Evolutionary conservation across 257 asterid species (phyloP).

Genomic region (Ilex asprella): DNA sequence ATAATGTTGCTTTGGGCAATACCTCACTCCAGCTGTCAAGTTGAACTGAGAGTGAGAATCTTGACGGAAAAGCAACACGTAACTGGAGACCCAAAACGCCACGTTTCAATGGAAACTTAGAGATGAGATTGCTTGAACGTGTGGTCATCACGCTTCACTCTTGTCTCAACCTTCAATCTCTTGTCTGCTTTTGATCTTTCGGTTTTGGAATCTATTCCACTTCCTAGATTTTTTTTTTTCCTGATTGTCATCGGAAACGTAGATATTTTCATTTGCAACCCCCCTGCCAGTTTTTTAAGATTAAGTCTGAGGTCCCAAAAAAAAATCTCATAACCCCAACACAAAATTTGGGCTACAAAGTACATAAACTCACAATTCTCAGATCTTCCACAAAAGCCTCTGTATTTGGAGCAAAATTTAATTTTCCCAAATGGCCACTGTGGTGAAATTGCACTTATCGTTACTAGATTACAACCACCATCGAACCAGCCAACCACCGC

Average conservation of each 20-base stretch:
- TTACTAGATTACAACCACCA: constrained; percentile 43
- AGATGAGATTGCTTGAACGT: constrained; percentile 69
- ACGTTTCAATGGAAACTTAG: constrained; percentile 39
- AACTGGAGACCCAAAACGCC: constrained; percentile 20
- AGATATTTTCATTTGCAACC: no score
- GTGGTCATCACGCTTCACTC: constrained; percentile 68
- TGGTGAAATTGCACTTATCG: constrained; percentile 56
- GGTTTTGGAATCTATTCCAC: no score
- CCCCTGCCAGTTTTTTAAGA: no score
- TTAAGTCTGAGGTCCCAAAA: background rate
- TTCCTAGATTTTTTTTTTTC: no score
- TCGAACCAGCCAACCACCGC: constrained; percentile 35
- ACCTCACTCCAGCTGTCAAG: no score
- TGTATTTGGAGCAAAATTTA: background rate
- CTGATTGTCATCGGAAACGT: no score
- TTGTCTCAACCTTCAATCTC: background rate
- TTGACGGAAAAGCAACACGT: constrained; percentile 5
- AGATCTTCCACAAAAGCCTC: background rate
- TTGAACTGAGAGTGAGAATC: background rate
- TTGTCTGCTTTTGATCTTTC: no score
- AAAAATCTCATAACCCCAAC: constrained; percentile 4
- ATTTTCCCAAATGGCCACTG: constrained; percentile 39
- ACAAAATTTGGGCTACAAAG: no score
- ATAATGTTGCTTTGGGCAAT: no score
- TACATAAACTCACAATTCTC: background rate